phyloP scores from a whole-genome alignment of 192 early-diverging fungal genomes.

The Funneliformis mosseae region DNA sequence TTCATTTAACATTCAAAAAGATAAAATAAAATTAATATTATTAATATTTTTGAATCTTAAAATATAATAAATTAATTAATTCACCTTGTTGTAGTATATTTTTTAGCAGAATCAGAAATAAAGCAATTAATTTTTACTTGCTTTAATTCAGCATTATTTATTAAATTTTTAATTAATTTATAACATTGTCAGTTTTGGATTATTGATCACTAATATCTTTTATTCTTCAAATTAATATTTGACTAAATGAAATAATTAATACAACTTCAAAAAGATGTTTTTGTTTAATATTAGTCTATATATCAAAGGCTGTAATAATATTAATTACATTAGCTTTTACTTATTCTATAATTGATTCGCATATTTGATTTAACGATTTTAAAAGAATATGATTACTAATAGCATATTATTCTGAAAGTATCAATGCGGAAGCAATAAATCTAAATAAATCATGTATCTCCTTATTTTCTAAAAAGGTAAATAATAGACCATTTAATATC shows the following conservation, averaged over 20 bases:
- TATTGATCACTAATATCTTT: not conserved
- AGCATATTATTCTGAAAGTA: not conserved
- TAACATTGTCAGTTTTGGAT: conserved; percentile 23
- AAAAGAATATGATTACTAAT: not conserved
- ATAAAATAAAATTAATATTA: not conserved
- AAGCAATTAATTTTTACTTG: conserved; percentile 15
- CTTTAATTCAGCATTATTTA: conserved; percentile 14
- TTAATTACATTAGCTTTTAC: not conserved
- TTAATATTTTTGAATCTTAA: not conserved
- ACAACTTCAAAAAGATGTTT: conserved; percentile 15
- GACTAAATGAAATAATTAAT: conserved; percentile 11
- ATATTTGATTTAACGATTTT: not conserved
- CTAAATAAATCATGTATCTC: not conserved
- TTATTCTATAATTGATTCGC: not conserved
- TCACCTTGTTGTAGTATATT: conserved; percentile 19
- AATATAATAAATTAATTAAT: not conserved
- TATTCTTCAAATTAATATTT: not conserved
- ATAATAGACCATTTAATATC: not conserved
- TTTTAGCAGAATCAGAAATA: conserved; percentile 9
- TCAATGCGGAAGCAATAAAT: not conserved
- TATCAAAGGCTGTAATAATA: not conserved
- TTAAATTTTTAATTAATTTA: not conserved
- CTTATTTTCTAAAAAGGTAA: not conserved
- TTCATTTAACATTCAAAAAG: not conserved
- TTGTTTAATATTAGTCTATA: conserved; percentile 1